Evolutionary conservation across 2,329 filamentous ascomycete genomes (phyloP).

Genomic region (Penicillium concentricum): DNA sequence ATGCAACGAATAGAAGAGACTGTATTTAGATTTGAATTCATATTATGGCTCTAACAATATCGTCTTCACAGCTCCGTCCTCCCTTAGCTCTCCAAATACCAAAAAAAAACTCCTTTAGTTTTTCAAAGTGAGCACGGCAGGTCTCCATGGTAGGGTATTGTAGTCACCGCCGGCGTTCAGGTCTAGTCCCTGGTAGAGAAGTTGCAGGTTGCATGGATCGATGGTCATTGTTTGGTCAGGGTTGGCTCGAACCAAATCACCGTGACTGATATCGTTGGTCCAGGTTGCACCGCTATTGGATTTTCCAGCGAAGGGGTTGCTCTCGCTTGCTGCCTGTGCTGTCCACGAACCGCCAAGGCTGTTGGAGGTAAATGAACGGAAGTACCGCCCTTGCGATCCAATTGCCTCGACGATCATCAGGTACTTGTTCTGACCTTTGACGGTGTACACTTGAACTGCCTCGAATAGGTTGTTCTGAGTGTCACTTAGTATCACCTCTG

Average conservation of each 20-base stretch:
- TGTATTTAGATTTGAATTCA: not conserved
- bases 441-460: slow-evolving; percentile 64
- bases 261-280: slow-evolving; percentile 67
- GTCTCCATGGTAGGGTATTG: slow-evolving; percentile 53
- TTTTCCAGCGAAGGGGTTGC: slow-evolving; percentile 62
- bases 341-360: slow-evolving; percentile 59
- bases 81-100: not conserved
- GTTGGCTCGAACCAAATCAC: slow-evolving; percentile 58
- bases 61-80: not conserved
- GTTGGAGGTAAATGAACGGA: slow-evolving; percentile 64
- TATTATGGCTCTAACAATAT: not conserved
- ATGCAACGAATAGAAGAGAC: not conserved
- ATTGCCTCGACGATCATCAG: slow-evolving; percentile 67
- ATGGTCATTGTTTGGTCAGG: slow-evolving; percentile 62
- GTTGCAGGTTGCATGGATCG: slow-evolving; percentile 63
- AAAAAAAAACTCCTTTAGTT: not conserved
- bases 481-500: slow-evolving; percentile 54
- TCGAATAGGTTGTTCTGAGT: slow-evolving; percentile 61
- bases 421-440: slow-evolving; percentile 56
- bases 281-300: slow-evolving; percentile 63
- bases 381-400: slow-evolving; percentile 59
- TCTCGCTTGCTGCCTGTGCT: slow-evolving; percentile 55
- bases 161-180: slow-evolving; percentile 50
- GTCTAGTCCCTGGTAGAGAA: slow-evolving; percentile 61
- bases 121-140: slow-evolving; percentile 54